Conservation (phyloP, 306 rosid genomes). For the Aeschynomene evenia region DNA sequence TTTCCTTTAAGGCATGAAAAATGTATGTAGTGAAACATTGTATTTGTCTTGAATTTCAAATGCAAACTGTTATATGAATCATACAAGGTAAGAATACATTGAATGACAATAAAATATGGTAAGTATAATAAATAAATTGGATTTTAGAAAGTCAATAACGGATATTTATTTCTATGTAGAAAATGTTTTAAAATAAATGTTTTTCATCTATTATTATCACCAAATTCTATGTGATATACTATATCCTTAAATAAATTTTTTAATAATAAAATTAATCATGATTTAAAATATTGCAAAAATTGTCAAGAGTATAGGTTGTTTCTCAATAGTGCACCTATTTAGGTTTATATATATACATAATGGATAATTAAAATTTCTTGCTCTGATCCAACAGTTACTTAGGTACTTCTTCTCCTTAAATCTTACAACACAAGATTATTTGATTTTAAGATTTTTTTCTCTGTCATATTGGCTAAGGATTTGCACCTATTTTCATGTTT, state of each 20-base stretch:
- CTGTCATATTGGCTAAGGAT: too few species aligned
- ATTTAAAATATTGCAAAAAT: background rate
- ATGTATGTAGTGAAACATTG: too few species aligned
- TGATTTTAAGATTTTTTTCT: too few species aligned
- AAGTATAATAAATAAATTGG: background rate
- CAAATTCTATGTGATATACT: too few species aligned
- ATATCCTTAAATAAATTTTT: too few species aligned
- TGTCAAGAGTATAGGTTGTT: background rate
- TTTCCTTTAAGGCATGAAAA: too few species aligned
- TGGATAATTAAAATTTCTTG: too few species aligned
- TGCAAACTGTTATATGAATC: background rate
- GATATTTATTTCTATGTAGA: background rate
- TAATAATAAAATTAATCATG: too few species aligned
- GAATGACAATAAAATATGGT: background rate
- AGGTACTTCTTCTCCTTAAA: background rate
- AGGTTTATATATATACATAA: background rate
- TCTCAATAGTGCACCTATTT: background rate
- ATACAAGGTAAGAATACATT: background rate
- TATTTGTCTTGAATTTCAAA: too few species aligned
- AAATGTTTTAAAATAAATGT: too few species aligned
- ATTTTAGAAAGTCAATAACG: background rate
- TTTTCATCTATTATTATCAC: background rate
- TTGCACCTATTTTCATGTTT: too few species aligned
- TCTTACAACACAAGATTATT: background rate
- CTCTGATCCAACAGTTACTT: background rate